A percentile compares a stretch with the other conserved stretches of the same genome.
Conservation (phyloP, 2,329 filamentous ascomycete species). For the Colletotrichum costaricense region DNA sequence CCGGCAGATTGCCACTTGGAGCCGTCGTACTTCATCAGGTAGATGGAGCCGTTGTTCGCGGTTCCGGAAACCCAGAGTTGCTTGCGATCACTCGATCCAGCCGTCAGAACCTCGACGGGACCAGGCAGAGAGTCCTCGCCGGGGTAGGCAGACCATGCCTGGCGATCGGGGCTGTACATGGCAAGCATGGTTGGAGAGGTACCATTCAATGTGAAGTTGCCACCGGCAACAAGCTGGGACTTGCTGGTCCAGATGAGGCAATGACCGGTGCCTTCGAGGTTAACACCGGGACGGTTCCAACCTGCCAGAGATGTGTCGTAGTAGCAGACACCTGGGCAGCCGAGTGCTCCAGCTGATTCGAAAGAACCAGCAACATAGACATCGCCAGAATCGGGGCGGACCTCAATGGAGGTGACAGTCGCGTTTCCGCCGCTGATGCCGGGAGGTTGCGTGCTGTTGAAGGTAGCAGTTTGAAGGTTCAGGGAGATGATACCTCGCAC, state of each 20-base stretch:
- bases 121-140: slow-evolving; percentile 78
- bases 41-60: slow-evolving; percentile 70
- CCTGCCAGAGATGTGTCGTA: slow-evolving; percentile 77
- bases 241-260: slow-evolving; percentile 81
- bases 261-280: slow-evolving; percentile 76
- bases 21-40: slow-evolving; percentile 86
- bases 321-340: slow-evolving; percentile 84
- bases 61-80: slow-evolving; percentile 87
- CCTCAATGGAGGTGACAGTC: slow-evolving; percentile 80
- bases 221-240: slow-evolving; percentile 79
- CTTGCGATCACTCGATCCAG: slow-evolving; percentile 77
- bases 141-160: slow-evolving; percentile 74
- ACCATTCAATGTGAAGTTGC: slow-evolving; percentile 76
- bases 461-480: slow-evolving; percentile 74
- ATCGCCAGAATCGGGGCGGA: slow-evolving; percentile 76
- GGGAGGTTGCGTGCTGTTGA: slow-evolving; percentile 76
- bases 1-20: slow-evolving; percentile 75
- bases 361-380: slow-evolving; percentile 92
- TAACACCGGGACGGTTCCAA: slow-evolving; percentile 84
- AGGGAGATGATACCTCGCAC: slow-evolving; percentile 85
- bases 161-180: slow-evolving; percentile 75
- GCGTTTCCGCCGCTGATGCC: slow-evolving; percentile 76
- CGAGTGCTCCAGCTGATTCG: slow-evolving; percentile 82
- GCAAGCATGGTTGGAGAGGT: slow-evolving; percentile 74
- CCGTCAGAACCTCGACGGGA: slow-evolving; percentile 79